phyloP scores from a whole-genome alignment of 352 stramenopile species.

The Pilasporangium apinafurcum region DNA sequence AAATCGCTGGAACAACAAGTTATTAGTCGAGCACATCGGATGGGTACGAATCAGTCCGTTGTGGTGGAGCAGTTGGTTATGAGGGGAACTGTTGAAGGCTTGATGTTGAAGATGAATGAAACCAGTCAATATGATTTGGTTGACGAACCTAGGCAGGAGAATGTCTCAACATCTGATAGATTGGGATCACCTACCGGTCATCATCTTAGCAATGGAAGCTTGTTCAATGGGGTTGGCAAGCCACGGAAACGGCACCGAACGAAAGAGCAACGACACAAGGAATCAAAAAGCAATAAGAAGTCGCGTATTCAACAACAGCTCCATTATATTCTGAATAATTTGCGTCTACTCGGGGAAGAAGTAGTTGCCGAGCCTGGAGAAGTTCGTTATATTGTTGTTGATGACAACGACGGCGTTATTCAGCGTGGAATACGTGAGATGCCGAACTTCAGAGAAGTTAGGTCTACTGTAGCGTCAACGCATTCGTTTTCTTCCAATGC shows the following conservation, averaged over 20 bases:
- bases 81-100: conserved; percentile 76
- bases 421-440: conserved; percentile 9
- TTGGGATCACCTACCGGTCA: background rate
- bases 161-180: too few relatives aligned
- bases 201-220: background rate
- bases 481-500: too few relatives aligned
- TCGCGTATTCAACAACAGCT: conserved; percentile 35
- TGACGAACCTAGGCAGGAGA: too few relatives aligned
- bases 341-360: conserved; percentile 29
- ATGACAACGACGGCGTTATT: conserved; percentile 27
- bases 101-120: conserved; percentile 54
- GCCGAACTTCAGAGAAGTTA: too few relatives aligned
- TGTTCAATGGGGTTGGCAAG: background rate
- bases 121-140: too few relatives aligned
- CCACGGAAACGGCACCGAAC: conserved; percentile 15
- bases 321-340: conserved; percentile 39
- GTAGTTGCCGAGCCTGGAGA: conserved; percentile 31
- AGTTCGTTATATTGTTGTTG: conserved; percentile 37
- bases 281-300: conserved; percentile 24
- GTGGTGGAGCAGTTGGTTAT: conserved; percentile 91
- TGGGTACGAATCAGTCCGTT: conserved; percentile 90
- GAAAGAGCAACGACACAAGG: conserved; percentile 13
- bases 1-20: conserved; percentile 94
- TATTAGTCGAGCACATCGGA: conserved; percentile 93
- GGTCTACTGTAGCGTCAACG: too few relatives aligned